These are phyloP conservation scores for Piper longum DNA, from an alignment of 164 flowering plant species.

Conservation along the genomic window DNA sequence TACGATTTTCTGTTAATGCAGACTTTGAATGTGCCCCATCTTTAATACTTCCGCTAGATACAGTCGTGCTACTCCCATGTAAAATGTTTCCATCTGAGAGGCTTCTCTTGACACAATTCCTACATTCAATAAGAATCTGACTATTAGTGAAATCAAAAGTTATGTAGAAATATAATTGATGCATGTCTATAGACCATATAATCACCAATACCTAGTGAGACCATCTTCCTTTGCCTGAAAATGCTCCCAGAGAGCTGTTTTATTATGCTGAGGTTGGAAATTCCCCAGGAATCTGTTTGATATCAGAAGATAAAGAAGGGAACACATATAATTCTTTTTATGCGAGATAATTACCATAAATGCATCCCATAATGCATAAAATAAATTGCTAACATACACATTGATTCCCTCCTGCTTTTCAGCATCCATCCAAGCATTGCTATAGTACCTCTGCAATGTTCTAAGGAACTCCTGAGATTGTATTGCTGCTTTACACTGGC, in stretches of 20 bases:
- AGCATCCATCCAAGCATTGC: slow-evolving; percentile 85
- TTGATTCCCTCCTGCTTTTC: slow-evolving; percentile 95
- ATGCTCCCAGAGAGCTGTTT: slow-evolving; percentile 73
- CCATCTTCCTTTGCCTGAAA: slow-evolving; percentile 25
- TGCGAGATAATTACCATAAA: not conserved
- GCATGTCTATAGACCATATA: too few species aligned
- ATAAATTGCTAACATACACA: slow-evolving; percentile 37
- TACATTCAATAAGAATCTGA: slow-evolving; percentile 13
- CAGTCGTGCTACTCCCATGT: slow-evolving; percentile 33
- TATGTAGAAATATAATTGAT: too few species aligned
- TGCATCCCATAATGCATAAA: not conserved
- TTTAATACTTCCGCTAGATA: slow-evolving; percentile 16
- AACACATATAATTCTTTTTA: too few species aligned
- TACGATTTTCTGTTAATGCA: slow-evolving; percentile 25
- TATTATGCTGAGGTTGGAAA: slow-evolving; percentile 70
- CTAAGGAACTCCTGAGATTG: slow-evolving; percentile 81
- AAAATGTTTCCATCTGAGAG: slow-evolving; percentile 79
- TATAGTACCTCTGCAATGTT: slow-evolving; percentile 76
- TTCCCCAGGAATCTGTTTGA: slow-evolving; percentile 75
- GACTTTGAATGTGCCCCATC: slow-evolving; percentile 16
- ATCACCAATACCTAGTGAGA: slow-evolving; percentile 28
- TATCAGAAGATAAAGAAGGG: not conserved
- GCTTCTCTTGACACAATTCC: slow-evolving; percentile 50
- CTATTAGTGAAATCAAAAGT: too few species aligned
- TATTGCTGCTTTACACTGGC: slow-evolving; percentile 86